Conservation (phyloP, 2,329 filamentous ascomycete species). For the Aureobasidium sp. region DNA sequence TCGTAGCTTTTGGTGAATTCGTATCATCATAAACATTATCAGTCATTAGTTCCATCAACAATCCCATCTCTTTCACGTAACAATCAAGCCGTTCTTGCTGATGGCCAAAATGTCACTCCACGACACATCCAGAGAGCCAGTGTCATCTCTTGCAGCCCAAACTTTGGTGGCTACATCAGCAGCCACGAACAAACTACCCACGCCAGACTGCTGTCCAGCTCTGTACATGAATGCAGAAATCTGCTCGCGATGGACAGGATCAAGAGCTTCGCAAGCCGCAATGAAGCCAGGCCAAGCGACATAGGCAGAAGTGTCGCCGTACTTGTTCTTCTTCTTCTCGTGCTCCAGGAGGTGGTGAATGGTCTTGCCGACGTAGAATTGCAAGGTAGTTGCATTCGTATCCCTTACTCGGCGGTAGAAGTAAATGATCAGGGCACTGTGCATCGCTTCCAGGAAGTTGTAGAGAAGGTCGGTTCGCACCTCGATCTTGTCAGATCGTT, state of each 20-base stretch:
- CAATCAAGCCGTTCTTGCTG: constrained; percentile 8
- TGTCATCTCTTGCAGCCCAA: constrained; percentile 10
- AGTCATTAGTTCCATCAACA: neutral
- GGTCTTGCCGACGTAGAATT: constrained; percentile 32
- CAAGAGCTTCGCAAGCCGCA: constrained; percentile 34
- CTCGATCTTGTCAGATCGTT: constrained; percentile 24
- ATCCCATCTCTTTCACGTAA: neutral
- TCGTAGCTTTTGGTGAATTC: neutral
- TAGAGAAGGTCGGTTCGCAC: constrained; percentile 23
- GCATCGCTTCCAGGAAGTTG: constrained; percentile 35
- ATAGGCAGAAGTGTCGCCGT: constrained; percentile 23
- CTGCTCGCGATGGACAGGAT: neutral
- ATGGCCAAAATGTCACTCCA: constrained; percentile 9
- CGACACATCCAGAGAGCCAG: neutral
- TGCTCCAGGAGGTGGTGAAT: constrained; percentile 29
- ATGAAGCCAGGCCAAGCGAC: constrained; percentile 36
- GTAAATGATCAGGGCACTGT: constrained; percentile 35
- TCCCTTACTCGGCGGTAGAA: constrained; percentile 37
- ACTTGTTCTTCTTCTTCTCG: constrained; percentile 20
- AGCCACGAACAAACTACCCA: constrained; percentile 8
- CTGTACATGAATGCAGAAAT: constrained; percentile 6
- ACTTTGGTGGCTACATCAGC: neutral
- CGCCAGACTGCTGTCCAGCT: neutral
- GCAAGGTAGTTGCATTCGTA: constrained; percentile 33
- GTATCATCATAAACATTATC: neutral